Evolutionary conservation across 1,284 basidiomycete species (phyloP).

Genomic region (Lentinus polychrous): DNA sequence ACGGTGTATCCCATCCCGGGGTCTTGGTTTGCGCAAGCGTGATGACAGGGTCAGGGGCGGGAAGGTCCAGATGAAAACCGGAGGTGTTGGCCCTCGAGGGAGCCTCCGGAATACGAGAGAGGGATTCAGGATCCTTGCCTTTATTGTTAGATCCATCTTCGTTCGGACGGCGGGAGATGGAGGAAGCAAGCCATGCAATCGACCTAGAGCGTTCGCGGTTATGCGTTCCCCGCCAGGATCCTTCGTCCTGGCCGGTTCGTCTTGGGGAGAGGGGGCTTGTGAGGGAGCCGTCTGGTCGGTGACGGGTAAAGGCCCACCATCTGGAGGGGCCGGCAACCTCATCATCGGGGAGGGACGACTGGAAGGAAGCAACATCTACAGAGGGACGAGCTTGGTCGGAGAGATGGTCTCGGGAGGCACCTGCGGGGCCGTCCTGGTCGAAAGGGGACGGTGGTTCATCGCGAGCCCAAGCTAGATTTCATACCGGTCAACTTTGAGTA

Average conservation of each 20-base stretch:
- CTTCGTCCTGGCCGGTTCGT: constrained; percentile 10
- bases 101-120: constrained; percentile 7
- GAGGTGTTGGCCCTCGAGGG: constrained; percentile 11
- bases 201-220: constrained; percentile 19
- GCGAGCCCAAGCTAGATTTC: constrained; percentile 63
- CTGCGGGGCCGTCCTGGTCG: constrained; percentile 32
- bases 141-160: constrained; percentile 17
- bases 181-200: constrained; percentile 23
- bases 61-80: constrained; percentile 32
- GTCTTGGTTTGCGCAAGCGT: constrained; percentile 49
- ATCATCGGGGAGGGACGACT: constrained; percentile 38
- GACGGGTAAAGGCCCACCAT: constrained; percentile 60
- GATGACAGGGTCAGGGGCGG: constrained; percentile 33
- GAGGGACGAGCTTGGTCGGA: constrained; percentile 19
- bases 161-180: constrained; percentile 23
- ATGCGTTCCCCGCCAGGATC: constrained; percentile 4
- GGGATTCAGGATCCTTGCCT: constrained; percentile 12
- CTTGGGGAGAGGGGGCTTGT: constrained; percentile 14
- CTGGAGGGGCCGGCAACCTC: constrained; percentile 34
- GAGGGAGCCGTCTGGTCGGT: constrained; percentile 16
- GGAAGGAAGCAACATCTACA: constrained; percentile 45
- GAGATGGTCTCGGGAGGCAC: constrained; percentile 14
- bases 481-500: constrained; percentile 8
- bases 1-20: constrained; percentile 64
- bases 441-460: constrained; percentile 74